Evolutionary conservation across 2,329 filamentous ascomycete species (phyloP).

Genomic region (Fusarium gaditjirri): DNA sequence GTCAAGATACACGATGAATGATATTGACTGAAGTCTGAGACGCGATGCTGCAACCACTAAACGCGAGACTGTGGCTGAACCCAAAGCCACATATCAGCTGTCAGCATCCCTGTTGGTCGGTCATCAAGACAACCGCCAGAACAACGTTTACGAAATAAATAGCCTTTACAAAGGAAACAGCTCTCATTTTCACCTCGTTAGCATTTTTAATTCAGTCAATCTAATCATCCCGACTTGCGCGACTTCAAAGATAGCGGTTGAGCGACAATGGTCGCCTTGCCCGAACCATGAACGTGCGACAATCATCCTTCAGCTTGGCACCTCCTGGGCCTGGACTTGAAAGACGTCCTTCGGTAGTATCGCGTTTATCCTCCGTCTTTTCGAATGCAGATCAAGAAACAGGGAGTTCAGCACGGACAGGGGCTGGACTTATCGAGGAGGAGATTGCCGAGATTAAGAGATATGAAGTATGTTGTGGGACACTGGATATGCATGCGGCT

Average conservation of each 20-base stretch:
- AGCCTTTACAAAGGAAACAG: neutral
- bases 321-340: conserved; percentile 52
- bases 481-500: conserved; percentile 6
- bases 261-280: conserved; percentile 53
- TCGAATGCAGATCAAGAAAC: conserved; percentile 71
- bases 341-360: conserved; percentile 68
- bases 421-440: conserved; percentile 82
- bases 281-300: conserved; percentile 60
- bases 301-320: conserved; percentile 60
- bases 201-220: neutral
- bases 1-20: conserved; percentile 14
- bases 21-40: neutral
- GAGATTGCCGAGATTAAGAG: conserved; percentile 98
- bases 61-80: conserved; percentile 42
- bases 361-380: conserved; percentile 74
- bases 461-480: conserved; percentile 74
- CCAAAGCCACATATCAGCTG: conserved; percentile 39
- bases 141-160: conserved; percentile 20
- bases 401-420: conserved; percentile 59
- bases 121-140: conserved; percentile 25
- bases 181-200: neutral
- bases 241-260: conserved; percentile 7
- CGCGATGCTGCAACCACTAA: conserved; percentile 46
- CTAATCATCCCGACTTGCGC: neutral
- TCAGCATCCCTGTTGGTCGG: conserved; percentile 28